Conservation (phyloP, 768 basidiomycete genomes). For the Mycena galericulata region DNA sequence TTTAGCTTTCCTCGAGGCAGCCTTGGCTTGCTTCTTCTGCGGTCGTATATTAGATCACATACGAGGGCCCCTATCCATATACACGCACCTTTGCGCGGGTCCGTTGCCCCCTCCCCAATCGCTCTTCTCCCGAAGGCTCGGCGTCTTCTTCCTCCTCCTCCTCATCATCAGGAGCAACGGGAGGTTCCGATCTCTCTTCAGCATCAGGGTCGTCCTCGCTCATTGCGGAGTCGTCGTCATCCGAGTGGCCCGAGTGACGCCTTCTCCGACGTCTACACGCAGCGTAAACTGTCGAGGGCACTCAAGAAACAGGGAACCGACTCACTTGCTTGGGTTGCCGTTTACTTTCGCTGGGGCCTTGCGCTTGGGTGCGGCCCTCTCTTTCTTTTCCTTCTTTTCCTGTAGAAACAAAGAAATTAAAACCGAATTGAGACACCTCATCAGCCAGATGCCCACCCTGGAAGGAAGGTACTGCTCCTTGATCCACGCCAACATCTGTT, state of each 20-base stretch:
- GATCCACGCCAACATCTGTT: slow-evolving; percentile 69
- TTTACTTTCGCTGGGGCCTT: slow-evolving; percentile 61
- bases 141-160: slow-evolving; percentile 40
- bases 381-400: slow-evolving; percentile 64
- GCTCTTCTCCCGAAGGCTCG: slow-evolving; percentile 47
- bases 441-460: slow-evolving; percentile 44
- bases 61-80: background rate
- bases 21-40: slow-evolving; percentile 29
- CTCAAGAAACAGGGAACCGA: slow-evolving; percentile 36
- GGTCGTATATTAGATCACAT: background rate
- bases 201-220: slow-evolving; percentile 56
- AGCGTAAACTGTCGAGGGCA: background rate
- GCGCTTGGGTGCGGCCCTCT: slow-evolving; percentile 65
- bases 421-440: background rate
- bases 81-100: slow-evolving; percentile 54
- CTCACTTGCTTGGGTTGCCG: slow-evolving; percentile 57
- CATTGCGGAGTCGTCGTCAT: slow-evolving; percentile 52
- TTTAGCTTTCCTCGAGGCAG: slow-evolving; percentile 18
- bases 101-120: slow-evolving; percentile 53
- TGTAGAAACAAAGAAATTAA: slow-evolving; percentile 16
- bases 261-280: slow-evolving; percentile 52
- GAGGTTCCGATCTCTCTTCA: slow-evolving; percentile 38
- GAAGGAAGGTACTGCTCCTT: slow-evolving; percentile 56
- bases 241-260: slow-evolving; percentile 51
- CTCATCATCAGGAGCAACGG: slow-evolving; percentile 43